Percentiles rank a stretch among this genome's conserved stretches.
Conservation (phyloP, 1,284 basidiomycete genomes). For the Cryptococcus maquisensis region DNA sequence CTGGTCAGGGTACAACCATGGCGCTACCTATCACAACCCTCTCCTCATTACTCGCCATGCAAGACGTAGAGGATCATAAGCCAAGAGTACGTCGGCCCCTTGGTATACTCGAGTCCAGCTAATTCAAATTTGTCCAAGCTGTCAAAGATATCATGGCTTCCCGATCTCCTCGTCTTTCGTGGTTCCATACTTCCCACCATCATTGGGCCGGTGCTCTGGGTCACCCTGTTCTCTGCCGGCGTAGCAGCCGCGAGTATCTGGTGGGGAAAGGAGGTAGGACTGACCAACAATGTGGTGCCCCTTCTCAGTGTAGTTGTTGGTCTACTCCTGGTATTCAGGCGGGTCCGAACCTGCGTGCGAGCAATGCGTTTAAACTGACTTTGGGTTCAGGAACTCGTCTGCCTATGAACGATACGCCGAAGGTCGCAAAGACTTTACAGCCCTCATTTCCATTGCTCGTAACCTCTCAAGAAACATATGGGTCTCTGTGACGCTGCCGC, state of each 20-base stretch:
- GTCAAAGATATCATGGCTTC: conserved; percentile 76
- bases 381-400: conserved; percentile 54
- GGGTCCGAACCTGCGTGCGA: conserved; percentile 48
- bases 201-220: conserved; percentile 65
- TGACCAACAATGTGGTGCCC: conserved; percentile 57
- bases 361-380: neutral
- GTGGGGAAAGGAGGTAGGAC: conserved; percentile 37
- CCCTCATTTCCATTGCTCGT: conserved; percentile 53
- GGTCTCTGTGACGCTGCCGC: conserved; percentile 67
- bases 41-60: conserved; percentile 35
- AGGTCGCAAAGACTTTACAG: conserved; percentile 71
- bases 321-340: conserved; percentile 30
- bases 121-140: conserved; percentile 15
- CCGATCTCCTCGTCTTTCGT: conserved; percentile 71
- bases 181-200: conserved; percentile 56
- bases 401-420: conserved; percentile 47
- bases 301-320: conserved; percentile 83
- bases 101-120: neutral
- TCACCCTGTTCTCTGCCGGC: conserved; percentile 65
- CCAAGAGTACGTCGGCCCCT: conserved; percentile 29
- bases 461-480: conserved; percentile 65
- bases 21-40: conserved; percentile 22
- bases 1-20: conserved; percentile 11
- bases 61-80: conserved; percentile 43
- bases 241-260: conserved; percentile 40